phyloP scores from a whole-genome alignment of 768 basidiomycete species.

The Phlegmacium glaucopus region DNA sequence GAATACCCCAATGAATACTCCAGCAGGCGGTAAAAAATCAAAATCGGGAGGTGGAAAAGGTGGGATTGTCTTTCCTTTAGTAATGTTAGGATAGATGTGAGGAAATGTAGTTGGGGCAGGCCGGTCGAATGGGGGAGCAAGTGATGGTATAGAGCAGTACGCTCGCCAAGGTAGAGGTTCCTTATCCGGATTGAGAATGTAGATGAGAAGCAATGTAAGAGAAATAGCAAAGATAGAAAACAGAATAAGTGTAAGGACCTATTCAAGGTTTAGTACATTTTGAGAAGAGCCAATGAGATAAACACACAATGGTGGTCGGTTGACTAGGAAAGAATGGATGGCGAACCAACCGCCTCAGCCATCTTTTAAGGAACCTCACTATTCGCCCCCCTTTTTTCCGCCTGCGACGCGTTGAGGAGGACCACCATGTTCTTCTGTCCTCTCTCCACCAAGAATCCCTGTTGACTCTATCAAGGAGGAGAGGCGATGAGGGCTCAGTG shows the following conservation, averaged over 20 bases:
- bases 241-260: constrained; percentile 46
- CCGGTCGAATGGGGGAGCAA: constrained; percentile 40
- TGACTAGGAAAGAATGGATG: constrained; percentile 79
- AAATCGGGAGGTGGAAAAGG: constrained; percentile 73
- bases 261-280: constrained; percentile 7
- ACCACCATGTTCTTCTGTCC: constrained; percentile 58
- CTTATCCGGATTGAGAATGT: constrained; percentile 95
- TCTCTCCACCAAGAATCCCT: constrained; percentile 40
- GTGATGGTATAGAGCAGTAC: constrained; percentile 75
- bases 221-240: constrained; percentile 79
- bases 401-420: constrained; percentile 40
- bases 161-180: constrained; percentile 91
- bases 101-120: constrained; percentile 34
- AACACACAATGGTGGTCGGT: constrained; percentile 75
- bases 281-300: neutral
- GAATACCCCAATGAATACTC: constrained; percentile 87
- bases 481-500: constrained; percentile 48
- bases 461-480: constrained; percentile 35
- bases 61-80: constrained; percentile 26
- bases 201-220: constrained; percentile 84
- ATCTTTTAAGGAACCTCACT: constrained; percentile 51
- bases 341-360: constrained; percentile 52
- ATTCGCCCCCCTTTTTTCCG: constrained; percentile 46
- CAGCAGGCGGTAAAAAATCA: constrained; percentile 75
- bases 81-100: constrained; percentile 37